These are phyloP conservation scores for Arthrocladium fulminans DNA, from an alignment of 2,329 filamentous ascomycete genomes.

Conservation along the genomic window DNA sequence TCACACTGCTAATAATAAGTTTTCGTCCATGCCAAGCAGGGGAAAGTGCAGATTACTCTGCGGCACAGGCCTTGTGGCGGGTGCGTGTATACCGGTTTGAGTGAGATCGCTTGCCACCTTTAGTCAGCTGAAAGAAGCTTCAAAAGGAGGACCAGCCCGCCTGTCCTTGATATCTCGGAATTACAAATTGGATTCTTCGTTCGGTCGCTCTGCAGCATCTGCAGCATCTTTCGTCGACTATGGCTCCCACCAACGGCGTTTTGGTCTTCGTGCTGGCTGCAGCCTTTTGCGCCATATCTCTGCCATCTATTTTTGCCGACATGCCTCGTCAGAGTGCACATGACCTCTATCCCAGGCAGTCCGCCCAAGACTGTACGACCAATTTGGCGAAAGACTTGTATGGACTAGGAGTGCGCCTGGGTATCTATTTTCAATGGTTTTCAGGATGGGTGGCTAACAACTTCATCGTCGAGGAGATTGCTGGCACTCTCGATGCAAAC, in stretches of 20 bases:
- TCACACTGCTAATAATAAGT: no score
- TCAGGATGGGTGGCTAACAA: conserved; percentile 18
- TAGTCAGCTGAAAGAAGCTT: neutral
- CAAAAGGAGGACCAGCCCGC: neutral
- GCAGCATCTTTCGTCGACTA: neutral
- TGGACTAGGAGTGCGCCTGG: conserved; percentile 17
- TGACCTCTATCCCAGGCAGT: neutral
- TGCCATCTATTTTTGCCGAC: no score
- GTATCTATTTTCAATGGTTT: conserved; percentile 20
- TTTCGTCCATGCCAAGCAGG: neutral
- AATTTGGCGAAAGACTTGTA: conserved; percentile 14
- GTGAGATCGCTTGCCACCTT: neutral
- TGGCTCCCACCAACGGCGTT: neutral
- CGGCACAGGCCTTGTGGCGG: neutral
- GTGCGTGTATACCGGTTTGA: neutral
- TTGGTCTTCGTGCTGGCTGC: no score
- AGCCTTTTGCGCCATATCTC: no score
- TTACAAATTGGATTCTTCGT: neutral
- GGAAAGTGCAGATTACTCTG: neutral
- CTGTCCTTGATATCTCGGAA: neutral
- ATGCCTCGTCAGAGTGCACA: neutral
- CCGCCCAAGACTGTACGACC: conserved; percentile 1
- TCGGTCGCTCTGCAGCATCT: neutral
- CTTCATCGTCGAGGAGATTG: conserved; percentile 14
- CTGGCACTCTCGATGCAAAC: conserved; percentile 15